Conservation (phyloP, 345 rosid species). For the Murraya paniculata region DNA sequence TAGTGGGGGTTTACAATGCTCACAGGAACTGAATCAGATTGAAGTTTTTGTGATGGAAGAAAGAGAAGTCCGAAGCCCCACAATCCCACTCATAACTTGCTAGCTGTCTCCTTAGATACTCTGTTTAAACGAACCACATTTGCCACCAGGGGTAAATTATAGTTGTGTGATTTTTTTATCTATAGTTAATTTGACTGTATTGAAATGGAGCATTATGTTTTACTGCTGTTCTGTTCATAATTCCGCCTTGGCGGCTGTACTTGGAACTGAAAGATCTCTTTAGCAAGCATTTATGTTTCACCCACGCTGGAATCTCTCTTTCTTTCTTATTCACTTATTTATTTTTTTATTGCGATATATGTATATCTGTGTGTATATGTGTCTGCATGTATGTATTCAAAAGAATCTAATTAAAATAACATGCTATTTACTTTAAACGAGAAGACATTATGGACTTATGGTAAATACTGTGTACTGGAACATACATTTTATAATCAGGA, state of each 20-base stretch:
- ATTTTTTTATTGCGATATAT: no score
- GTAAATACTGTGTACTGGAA: no score
- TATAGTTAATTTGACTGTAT: neutral
- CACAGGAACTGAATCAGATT: neutral
- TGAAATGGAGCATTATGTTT: neutral
- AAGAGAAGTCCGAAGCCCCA: neutral
- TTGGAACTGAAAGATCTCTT: neutral
- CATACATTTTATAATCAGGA: no score
- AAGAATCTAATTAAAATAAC: no score
- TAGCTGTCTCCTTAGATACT: neutral
- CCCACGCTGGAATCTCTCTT: neutral
- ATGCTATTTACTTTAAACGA: neutral
- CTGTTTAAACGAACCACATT: constrained; percentile 6
- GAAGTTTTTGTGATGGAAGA: constrained; percentile 2
- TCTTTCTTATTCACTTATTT: no score
- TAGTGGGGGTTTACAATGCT: neutral
- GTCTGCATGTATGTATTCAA: no score
- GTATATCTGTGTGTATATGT: no score
- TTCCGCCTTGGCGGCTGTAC: neutral
- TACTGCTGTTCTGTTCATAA: neutral
- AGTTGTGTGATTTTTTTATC: constrained; percentile 1
- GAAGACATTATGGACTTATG: no score
- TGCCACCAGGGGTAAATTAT: neutral
- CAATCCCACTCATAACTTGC: neutral
- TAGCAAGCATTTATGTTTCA: neutral